Conservation (phyloP, 805 yeast genomes). For the Candida nitratophila region DNA sequence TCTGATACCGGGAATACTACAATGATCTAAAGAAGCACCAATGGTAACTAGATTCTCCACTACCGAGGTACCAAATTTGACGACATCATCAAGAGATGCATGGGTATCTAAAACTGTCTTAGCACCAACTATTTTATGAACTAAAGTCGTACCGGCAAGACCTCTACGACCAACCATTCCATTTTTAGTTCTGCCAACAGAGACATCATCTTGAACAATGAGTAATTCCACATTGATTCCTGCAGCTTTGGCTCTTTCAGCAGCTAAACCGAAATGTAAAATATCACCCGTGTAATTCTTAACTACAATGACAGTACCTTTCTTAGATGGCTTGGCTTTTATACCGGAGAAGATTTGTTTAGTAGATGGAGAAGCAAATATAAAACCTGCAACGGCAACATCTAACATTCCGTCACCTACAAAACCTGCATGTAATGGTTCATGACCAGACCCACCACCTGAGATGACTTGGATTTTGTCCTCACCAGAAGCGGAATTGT, state of each 20-base stretch:
- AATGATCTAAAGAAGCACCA: slow-evolving; percentile 85
- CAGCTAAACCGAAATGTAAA: slow-evolving; percentile 86
- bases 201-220: slow-evolving; percentile 85
- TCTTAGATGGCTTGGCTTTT: slow-evolving; percentile 43
- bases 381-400: slow-evolving; percentile 84
- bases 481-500: slow-evolving; percentile 26
- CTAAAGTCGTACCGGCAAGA: slow-evolving; percentile 82
- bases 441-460: slow-evolving; percentile 97
- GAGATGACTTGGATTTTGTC: slow-evolving; percentile 67
- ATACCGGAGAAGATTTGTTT: slow-evolving; percentile 74
- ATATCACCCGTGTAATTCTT: slow-evolving; percentile 95
- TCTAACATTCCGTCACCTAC: slow-evolving; percentile 79
- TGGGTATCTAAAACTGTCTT: slow-evolving; percentile 24
- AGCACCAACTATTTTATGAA: slow-evolving; percentile 83
- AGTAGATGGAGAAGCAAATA: slow-evolving; percentile 89
- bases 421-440: slow-evolving; percentile 88
- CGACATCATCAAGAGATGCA: slow-evolving; percentile 44
- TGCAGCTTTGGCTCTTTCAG: slow-evolving; percentile 75
- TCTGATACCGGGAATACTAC: slow-evolving; percentile 79
- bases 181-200: slow-evolving; percentile 86
- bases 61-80: slow-evolving; percentile 51
- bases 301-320: slow-evolving; percentile 73
- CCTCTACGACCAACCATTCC: slow-evolving; percentile 94
- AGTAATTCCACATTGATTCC: slow-evolving; percentile 70
- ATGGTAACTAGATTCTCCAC: slow-evolving; percentile 71